Evolutionary conservation across 495 filamentous ascomycete species (phyloP), one percentile per base, ranked within the genome.

Genomic region (Bacidia gigantensis): DNA sequence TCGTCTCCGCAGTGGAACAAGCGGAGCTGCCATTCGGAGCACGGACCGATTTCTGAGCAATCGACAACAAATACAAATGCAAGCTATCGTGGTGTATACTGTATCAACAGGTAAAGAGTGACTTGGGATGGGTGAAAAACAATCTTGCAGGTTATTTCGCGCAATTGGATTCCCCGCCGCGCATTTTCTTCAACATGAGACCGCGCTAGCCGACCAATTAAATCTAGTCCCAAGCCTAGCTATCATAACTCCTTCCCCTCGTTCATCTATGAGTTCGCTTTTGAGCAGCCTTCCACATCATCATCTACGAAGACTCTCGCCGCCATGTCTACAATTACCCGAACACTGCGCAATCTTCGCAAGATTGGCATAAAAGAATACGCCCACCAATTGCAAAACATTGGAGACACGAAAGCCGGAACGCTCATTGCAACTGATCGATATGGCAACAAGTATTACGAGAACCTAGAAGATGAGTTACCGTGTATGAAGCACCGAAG

Each of bases 361-460:
- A 81, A 79, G 65, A 80, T 97, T 63, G 92, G 92, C 39, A 54
- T 95, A 60, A 94, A 84, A 83, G 84, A 94, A 62, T 88, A 81
- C 72, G 83, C 70, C 68, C 85, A 89, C 67, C 92, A 98, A 73
- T 80, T 98, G 78, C 81, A 63, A 63, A 61, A 54, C 62, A 85
- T 61, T 62, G 93, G 93, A 71, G 93, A 99, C 73, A 97, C 92
- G 67, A 97, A 97, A 72, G 84, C 85, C 58, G 93, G 93, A 60
- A 82, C 76, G 49, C 75, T 94, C 60, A 81, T 99, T 55, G 93
- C 83, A 51, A 73, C 66, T 56, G 93, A 99, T 73, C 77, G 80
- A 62, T 96, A 78, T 66, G 93, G 93, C 63, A 99, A 99, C 78
- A 96, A 93, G 68, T 99, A 76, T 76, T 99, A 76, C 70, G 93